These are phyloP conservation scores for Fomitopsis pulvina DNA, from an alignment of 768 basidiomycete species.

Conservation along the genomic window DNA sequence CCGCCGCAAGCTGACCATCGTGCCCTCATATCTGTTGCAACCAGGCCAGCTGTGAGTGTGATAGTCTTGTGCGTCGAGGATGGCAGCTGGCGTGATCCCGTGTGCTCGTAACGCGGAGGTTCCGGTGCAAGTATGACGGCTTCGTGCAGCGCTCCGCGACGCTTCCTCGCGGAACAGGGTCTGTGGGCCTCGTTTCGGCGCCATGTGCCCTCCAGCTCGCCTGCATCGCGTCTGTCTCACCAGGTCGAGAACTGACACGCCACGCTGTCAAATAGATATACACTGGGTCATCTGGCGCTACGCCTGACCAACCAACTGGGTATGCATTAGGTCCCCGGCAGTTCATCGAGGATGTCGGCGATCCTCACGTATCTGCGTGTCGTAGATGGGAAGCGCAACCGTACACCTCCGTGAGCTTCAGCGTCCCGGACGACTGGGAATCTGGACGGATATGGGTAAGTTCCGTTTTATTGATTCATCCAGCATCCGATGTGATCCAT, in stretches of 20 bases:
- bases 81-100: too few relatives aligned
- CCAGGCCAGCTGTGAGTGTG: constrained; percentile 25
- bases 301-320: constrained; percentile 27
- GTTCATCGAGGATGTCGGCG: background rate
- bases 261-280: background rate
- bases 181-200: background rate
- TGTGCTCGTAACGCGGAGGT: background rate
- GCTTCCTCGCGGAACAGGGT: background rate
- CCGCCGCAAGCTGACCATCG: too few relatives aligned
- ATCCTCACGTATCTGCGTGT: background rate
- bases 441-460: constrained; percentile 59
- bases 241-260: background rate
- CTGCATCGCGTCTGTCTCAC: background rate
- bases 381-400: constrained; percentile 31
- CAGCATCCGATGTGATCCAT: background rate
- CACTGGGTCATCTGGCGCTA: constrained; percentile 16
- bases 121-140: background rate
- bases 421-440: constrained; percentile 58
- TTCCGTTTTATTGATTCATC: background rate
- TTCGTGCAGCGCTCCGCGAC: background rate
- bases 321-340: constrained; percentile 1
- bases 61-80: background rate
- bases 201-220: background rate
- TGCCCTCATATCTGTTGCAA: background rate
- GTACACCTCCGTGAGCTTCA: constrained; percentile 35